These are phyloP conservation scores for Lichtheimia corymbifera DNA, from an alignment of 371 early-diverging fungal genomes.

Conservation along the genomic window DNA sequence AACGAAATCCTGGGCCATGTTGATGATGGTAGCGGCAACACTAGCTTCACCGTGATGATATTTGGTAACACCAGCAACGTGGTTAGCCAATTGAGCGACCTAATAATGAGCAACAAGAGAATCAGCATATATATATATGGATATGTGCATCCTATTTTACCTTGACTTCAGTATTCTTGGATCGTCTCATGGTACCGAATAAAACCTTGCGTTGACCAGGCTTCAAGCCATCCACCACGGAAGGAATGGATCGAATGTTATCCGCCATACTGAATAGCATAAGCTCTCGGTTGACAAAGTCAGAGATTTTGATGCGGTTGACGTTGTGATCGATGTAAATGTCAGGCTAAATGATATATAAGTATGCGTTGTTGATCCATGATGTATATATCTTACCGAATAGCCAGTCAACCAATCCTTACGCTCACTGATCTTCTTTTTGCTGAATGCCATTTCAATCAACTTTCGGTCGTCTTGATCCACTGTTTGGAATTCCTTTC, in stretches of 20 bases:
- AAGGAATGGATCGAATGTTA: slow-evolving; percentile 97
- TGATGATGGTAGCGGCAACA: slow-evolving; percentile 91
- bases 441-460: slow-evolving; percentile 99
- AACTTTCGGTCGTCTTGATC: slow-evolving; percentile 74
- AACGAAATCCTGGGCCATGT: slow-evolving; percentile 98
- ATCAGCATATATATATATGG: too few species aligned
- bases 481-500: slow-evolving; percentile 81
- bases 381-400: slow-evolving; percentile 38
- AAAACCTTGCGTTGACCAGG: slow-evolving; percentile 99
- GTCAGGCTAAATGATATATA: slow-evolving; percentile 64
- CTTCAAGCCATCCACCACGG: slow-evolving; percentile 98
- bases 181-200: slow-evolving; percentile 92
- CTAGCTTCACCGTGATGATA: slow-evolving; percentile 99
- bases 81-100: slow-evolving; percentile 94
- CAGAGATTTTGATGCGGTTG: slow-evolving; percentile 79
- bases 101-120: slow-evolving; percentile 1
- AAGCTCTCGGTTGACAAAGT: slow-evolving; percentile 98
- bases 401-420: slow-evolving; percentile 96
- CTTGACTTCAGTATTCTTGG: slow-evolving; percentile 88
- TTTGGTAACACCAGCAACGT: slow-evolving; percentile 91
- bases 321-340: slow-evolving; percentile 93
- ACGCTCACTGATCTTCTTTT: slow-evolving; percentile 95
- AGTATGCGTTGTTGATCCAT: neutral
- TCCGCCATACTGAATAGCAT: slow-evolving; percentile 98
- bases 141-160: slow-evolving; percentile 29